phyloP scores from a whole-genome alignment of 495 filamentous ascomycete species.

The Annulohypoxylon bovei region DNA sequence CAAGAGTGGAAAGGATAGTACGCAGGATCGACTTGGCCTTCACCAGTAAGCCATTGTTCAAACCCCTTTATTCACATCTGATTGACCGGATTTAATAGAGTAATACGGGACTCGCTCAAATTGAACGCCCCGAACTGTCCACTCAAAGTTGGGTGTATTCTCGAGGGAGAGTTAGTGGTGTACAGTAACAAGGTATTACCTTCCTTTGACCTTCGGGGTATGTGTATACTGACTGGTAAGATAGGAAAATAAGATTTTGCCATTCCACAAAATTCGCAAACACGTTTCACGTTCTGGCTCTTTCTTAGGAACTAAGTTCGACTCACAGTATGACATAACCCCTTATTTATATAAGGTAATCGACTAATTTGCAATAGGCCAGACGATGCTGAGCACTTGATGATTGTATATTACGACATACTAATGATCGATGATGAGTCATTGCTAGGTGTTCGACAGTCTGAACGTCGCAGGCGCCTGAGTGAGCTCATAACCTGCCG shows the following conservation, averaged over 20 bases:
- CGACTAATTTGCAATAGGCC: constrained; percentile 53
- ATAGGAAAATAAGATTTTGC: constrained; percentile 64
- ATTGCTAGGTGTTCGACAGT: constrained; percentile 68
- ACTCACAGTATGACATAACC: constrained; percentile 68
- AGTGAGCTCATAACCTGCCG: constrained; percentile 65
- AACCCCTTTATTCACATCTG: constrained; percentile 31
- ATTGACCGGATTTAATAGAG: constrained; percentile 43
- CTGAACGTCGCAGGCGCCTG: constrained; percentile 67
- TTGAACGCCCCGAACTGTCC: constrained; percentile 66
- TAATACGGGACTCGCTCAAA: constrained; percentile 65
- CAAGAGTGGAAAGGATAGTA: constrained; percentile 91
- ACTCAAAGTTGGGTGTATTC: constrained; percentile 71
- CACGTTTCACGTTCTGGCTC: constrained; percentile 78
- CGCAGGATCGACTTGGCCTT: constrained; percentile 69
- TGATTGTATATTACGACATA: constrained; percentile 85
- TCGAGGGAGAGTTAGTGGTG: constrained; percentile 85
- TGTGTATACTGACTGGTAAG: constrained; percentile 8
- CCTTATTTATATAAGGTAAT: neutral
- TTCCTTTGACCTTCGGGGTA: neutral
- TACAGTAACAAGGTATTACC: constrained; percentile 68
- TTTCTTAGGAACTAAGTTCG: constrained; percentile 71
- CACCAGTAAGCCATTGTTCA: constrained; percentile 58
- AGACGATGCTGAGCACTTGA: constrained; percentile 77
- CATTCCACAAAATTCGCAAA: constrained; percentile 83
- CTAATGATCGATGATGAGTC: constrained; percentile 76